Conservation (phyloP, 768 basidiomycete genomes). For the Pulveroboletus sp. region DNA sequence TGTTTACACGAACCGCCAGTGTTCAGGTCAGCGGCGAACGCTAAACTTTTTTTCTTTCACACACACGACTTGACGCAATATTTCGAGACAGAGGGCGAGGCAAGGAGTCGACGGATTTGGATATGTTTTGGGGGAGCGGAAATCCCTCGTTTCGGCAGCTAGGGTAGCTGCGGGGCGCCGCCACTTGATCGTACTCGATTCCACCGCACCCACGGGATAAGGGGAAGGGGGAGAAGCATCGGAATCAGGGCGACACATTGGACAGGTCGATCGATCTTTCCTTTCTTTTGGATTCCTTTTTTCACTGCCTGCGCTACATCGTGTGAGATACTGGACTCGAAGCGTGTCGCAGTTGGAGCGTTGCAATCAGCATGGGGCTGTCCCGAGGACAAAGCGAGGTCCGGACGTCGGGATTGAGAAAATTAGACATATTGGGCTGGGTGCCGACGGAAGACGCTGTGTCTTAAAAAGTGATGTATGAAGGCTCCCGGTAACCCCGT, state of each 20-base stretch:
- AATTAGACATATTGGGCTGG: not conserved
- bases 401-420: not conserved
- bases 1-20: no score
- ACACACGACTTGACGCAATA: not conserved
- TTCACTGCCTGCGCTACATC: not conserved
- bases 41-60: no score
- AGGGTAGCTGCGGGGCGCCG: not conserved
- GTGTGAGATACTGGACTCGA: not conserved
- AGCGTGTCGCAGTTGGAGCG: not conserved
- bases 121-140: not conserved
- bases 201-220: not conserved
- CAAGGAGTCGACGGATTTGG: not conserved
- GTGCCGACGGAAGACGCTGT: not conserved
- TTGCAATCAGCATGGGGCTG: no score
- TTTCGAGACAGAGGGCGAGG: not conserved
- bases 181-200: not conserved
- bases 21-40: slow-evolving; percentile 8
- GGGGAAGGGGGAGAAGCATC: not conserved
- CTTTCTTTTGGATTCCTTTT: not conserved
- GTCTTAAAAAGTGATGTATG: not conserved
- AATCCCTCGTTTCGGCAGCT: not conserved
- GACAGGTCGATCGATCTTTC: not conserved
- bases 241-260: slow-evolving; percentile 2
- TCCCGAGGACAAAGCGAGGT: slow-evolving; percentile 5
- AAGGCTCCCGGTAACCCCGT: not conserved